These are phyloP conservation scores for Kodamaea neixiangensis DNA, from an alignment of 805 yeast species.

Conservation along the genomic window DNA sequence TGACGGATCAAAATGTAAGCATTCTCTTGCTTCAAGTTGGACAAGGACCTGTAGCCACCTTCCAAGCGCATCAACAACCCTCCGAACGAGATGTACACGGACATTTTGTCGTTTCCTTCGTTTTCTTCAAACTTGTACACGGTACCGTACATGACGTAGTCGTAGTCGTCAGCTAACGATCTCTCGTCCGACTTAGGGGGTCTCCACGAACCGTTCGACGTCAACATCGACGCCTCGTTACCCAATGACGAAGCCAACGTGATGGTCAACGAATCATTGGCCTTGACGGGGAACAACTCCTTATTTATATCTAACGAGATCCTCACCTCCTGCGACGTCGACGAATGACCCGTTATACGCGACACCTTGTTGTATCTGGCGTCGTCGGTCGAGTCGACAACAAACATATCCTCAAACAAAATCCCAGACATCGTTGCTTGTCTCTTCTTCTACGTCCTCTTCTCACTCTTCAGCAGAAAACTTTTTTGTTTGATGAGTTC, in stretches of 20 bases:
- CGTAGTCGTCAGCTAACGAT: conserved; percentile 93
- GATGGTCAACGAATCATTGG: conserved; percentile 77
- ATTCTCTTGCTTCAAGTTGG: conserved; percentile 89
- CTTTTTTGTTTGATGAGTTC: neutral
- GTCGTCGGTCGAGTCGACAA: conserved; percentile 77
- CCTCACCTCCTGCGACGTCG: conserved; percentile 76
- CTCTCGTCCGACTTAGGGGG: conserved; percentile 83
- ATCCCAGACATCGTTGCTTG: conserved; percentile 50
- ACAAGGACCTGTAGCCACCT: conserved; percentile 89
- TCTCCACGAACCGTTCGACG: conserved; percentile 69
- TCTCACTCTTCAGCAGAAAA: neutral
- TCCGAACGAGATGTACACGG: conserved; percentile 94
- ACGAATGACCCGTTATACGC: conserved; percentile 85
- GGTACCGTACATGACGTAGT: conserved; percentile 97
- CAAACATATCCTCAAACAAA: conserved; percentile 90
- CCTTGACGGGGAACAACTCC: conserved; percentile 83
- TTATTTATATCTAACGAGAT: conserved; percentile 88
- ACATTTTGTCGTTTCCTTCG: conserved; percentile 61
- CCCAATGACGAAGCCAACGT: conserved; percentile 79
- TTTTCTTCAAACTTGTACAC: conserved; percentile 95
- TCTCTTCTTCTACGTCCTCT: neutral
- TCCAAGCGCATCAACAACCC: conserved; percentile 92
- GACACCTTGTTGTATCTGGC: conserved; percentile 92
- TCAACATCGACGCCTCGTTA: conserved; percentile 45
- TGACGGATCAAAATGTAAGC: conserved; percentile 88